Conservation (phyloP, 495 filamentous ascomycete genomes). For the Staphylotrichum longicolle region DNA sequence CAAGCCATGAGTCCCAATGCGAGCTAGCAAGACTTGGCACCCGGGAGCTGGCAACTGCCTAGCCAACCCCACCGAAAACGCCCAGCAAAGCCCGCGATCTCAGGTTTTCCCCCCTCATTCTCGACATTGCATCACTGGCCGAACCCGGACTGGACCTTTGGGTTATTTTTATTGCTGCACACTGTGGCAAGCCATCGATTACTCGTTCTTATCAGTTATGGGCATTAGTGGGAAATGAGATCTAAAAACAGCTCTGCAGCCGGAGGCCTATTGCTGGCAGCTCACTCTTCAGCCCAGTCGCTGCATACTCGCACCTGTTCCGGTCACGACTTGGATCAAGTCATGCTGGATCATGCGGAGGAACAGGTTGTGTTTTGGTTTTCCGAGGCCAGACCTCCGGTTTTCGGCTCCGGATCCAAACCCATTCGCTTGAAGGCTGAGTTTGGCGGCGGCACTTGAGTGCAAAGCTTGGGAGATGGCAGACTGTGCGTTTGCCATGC, state of each 20-base stretch:
- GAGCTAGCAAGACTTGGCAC: neutral
- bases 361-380: neutral
- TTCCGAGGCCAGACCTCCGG: too few relatives aligned
- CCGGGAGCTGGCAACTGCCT: neutral
- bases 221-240: too few relatives aligned
- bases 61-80: neutral
- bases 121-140: neutral
- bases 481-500: neutral
- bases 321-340: neutral
- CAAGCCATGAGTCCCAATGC: neutral
- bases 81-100: neutral
- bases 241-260: too few relatives aligned
- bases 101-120: neutral
- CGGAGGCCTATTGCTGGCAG: too few relatives aligned
- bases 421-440: neutral
- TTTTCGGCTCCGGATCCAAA: slow-evolving; percentile 2
- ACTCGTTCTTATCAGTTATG: too few relatives aligned
- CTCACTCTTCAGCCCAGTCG: too few relatives aligned
- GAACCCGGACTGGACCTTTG: too few relatives aligned
- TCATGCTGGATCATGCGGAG: neutral
- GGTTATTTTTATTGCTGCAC: too few relatives aligned
- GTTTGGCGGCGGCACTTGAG: neutral
- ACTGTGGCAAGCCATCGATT: too few relatives aligned
- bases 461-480: neutral
- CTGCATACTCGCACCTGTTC: neutral